Evolutionary conservation across 768 basidiomycete species (phyloP).

Genomic region (Suillus subalutaceus): DNA sequence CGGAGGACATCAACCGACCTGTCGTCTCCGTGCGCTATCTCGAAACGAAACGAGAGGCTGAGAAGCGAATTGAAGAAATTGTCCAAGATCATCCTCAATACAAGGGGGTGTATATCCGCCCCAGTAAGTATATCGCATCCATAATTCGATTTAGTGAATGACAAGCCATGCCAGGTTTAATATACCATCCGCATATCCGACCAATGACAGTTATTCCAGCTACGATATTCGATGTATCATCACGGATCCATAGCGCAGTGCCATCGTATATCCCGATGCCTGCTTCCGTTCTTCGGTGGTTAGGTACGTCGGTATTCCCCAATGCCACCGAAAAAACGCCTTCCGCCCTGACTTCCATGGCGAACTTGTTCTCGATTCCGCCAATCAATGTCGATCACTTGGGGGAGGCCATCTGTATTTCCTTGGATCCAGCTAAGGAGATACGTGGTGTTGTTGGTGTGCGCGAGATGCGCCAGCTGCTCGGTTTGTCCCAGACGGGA

Average conservation of each 20-base stretch:
- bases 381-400: constrained; percentile 97
- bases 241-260: constrained; percentile 64
- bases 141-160: not conserved
- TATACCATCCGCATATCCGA: constrained; percentile 93
- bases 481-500: constrained; percentile 61
- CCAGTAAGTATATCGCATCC: constrained; percentile 60
- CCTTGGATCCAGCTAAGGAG: constrained; percentile 51
- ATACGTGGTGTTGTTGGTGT: constrained; percentile 73
- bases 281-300: constrained; percentile 57
- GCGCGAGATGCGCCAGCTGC: constrained; percentile 69
- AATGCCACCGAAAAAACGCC: constrained; percentile 31
- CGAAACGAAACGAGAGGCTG: constrained; percentile 92
- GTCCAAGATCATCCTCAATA: constrained; percentile 46
- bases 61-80: constrained; percentile 63
- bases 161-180: constrained; percentile 61
- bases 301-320: constrained; percentile 38
- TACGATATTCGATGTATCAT: constrained; percentile 79
- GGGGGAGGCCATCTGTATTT: constrained; percentile 77
- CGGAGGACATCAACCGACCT: constrained; percentile 85
- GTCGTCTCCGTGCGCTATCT: constrained; percentile 87
- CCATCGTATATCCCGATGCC: constrained; percentile 66
- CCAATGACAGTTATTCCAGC: constrained; percentile 90
- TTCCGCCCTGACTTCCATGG: constrained; percentile 64
- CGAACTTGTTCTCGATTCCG: constrained; percentile 79
- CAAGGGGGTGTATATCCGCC: constrained; percentile 82